These are phyloP conservation scores for Talaromyces stipitatus DNA, from an alignment of 495 filamentous ascomycete species.

Conservation along the genomic window DNA sequence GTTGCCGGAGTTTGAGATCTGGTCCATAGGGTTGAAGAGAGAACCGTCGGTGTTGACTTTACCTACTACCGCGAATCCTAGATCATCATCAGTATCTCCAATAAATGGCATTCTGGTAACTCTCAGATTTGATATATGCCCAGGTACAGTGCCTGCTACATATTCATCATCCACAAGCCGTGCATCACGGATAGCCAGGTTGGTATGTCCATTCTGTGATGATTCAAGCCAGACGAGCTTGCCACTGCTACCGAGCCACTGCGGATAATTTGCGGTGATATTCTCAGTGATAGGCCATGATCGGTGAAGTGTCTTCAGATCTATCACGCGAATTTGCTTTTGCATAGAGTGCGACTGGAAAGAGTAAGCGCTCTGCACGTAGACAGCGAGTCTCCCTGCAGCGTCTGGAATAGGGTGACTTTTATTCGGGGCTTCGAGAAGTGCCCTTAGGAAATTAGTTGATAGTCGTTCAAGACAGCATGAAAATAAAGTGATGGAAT, in stretches of 20 bases:
- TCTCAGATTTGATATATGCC: slow-evolving; percentile 65
- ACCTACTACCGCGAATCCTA: slow-evolving; percentile 63
- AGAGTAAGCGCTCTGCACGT: slow-evolving; percentile 69
- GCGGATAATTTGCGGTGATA: slow-evolving; percentile 55
- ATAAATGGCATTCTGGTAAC: slow-evolving; percentile 46
- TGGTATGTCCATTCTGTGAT: slow-evolving; percentile 56
- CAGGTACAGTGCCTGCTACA: slow-evolving; percentile 56
- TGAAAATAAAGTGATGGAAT: neutral
- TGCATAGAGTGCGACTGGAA: slow-evolving; percentile 73
- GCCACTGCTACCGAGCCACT: slow-evolving; percentile 60
- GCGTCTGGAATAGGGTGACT: slow-evolving; percentile 70
- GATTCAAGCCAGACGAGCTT: slow-evolving; percentile 61
- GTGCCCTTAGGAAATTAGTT: slow-evolving; percentile 36
- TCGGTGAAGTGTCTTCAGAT: slow-evolving; percentile 60
- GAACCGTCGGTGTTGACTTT: slow-evolving; percentile 48
- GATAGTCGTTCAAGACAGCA: slow-evolving; percentile 5
- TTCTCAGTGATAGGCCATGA: slow-evolving; percentile 54
- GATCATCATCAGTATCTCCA: slow-evolving; percentile 25
- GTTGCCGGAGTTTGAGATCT: slow-evolving; percentile 38
- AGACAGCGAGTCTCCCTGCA: slow-evolving; percentile 60
- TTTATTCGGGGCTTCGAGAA: slow-evolving; percentile 77
- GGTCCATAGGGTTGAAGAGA: slow-evolving; percentile 47
- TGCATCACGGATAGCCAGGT: slow-evolving; percentile 50
- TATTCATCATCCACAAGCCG: slow-evolving; percentile 48
- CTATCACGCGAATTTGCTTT: slow-evolving; percentile 65